Evolutionary conservation across 805 yeast genomes (phyloP).

Genomic region (Barnettozyma californica): DNA sequence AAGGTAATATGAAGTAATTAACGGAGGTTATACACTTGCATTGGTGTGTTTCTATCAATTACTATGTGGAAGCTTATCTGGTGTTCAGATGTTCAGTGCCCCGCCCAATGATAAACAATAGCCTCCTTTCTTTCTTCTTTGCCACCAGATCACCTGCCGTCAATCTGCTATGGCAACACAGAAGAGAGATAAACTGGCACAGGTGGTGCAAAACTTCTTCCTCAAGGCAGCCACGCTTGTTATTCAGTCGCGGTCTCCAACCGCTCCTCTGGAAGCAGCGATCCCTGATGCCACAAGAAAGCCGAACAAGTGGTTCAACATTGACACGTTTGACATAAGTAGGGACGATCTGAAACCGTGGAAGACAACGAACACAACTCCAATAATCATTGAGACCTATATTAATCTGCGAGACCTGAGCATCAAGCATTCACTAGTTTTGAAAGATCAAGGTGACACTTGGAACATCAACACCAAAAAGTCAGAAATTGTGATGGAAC

Average conservation of each 20-base stretch:
- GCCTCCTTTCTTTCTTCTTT: neutral
- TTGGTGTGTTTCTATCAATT: too few relatives aligned
- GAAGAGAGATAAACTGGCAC: constrained; percentile 22
- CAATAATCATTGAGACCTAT: constrained; percentile 80
- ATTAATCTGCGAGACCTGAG: constrained; percentile 58
- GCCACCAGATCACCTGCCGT: neutral
- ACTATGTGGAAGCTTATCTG: too few relatives aligned
- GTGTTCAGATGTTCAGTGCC: neutral
- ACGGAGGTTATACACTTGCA: too few relatives aligned
- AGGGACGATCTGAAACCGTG: constrained; percentile 62
- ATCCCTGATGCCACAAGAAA: constrained; percentile 20
- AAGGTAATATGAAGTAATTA: neutral
- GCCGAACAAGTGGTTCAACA: constrained; percentile 59
- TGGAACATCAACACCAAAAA: constrained; percentile 62
- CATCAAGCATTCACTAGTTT: constrained; percentile 51
- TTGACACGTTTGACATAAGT: constrained; percentile 36
- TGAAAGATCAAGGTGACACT: constrained; percentile 47
- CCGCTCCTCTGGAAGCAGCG: neutral
- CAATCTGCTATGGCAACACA: constrained; percentile 9
- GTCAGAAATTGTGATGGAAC: constrained; percentile 83
- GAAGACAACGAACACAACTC: constrained; percentile 55
- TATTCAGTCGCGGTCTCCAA: constrained; percentile 37
- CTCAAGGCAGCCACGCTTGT: constrained; percentile 56
- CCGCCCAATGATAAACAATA: neutral
- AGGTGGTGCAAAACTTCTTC: constrained; percentile 47